Evolutionary conservation across 1,284 basidiomycete species (phyloP), one percentile per base, ranked within the genome.

Genomic region (Sanghuangporus baumii): DNA sequence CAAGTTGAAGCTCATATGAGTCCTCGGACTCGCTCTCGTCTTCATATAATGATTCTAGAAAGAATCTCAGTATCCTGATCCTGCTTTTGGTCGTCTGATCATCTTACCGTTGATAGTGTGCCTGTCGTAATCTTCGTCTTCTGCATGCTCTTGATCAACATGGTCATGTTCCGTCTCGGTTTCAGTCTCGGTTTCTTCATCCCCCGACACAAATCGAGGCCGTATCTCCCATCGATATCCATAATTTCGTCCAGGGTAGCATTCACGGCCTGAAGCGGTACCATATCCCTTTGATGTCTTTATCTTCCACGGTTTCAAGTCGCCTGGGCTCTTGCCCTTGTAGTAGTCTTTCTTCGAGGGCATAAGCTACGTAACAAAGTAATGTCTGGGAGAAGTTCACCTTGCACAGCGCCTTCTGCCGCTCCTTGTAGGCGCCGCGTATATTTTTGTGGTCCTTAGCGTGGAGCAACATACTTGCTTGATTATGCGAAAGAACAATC

Each of bases 391-490:
- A 18, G 18, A 51, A 52, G 26, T 36, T 26, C 23, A 61, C 60
- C 26, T 26, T 47, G 26, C 37, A n/a, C 31, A 61, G 23, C 6
- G 26, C 38, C 55, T 55, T 61, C 31, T 61, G 60, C 12, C 34
- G 60, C 18, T 50, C 54, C 55, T 36, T 46, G 43, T 56, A 55
- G 31, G 59, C 51, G 6, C 51, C 9, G 12, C 51, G 59, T 36
- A 34, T 20, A 26, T 55, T 41, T 46, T 61, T 61, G 51, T 50
- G 52, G 54, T 61, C 59, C 11, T 47, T 14, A 34, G 40, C 37
- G 54, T 41, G 51, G 12, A 46, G 34, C 8, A 40, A 8, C 59
- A 61, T 61, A 9, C 12, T 55, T 34, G 16, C 26, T 54, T 54
- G 23, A 3, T 26, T 26, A 26, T 26, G 23, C 3, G 23, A 26